These are phyloP conservation scores for Delitschia confertaspora DNA, from an alignment of 495 filamentous ascomycete genomes.

Conservation along the genomic window DNA sequence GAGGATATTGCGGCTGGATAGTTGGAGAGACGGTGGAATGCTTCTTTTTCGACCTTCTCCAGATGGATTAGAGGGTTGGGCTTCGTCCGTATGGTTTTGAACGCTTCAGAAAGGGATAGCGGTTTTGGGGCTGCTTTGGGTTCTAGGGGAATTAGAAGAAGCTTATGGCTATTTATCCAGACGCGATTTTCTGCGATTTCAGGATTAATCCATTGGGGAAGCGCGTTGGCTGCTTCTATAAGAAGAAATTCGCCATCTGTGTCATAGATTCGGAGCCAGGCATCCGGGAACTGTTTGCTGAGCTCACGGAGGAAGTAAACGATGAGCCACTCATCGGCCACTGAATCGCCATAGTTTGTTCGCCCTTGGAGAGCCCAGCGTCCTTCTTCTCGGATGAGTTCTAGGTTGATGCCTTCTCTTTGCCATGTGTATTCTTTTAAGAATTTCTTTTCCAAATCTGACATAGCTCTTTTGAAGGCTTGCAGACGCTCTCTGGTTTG, in stretches of 20 bases:
- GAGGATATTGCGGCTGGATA: conserved; percentile 67
- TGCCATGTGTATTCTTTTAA: conserved; percentile 93
- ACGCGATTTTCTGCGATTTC: conserved; percentile 74
- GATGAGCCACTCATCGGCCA: conserved; percentile 96
- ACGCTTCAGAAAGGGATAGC: conserved; percentile 52
- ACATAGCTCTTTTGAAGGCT: conserved; percentile 58
- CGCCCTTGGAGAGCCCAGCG: conserved; percentile 48
- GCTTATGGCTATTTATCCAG: conserved; percentile 53
- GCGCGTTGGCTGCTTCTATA: conserved; percentile 80
- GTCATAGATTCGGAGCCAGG: conserved; percentile 79
- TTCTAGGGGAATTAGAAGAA: conserved; percentile 62
- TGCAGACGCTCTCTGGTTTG: conserved; percentile 55
- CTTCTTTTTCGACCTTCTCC: conserved; percentile 69
- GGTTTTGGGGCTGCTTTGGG: conserved; percentile 34
- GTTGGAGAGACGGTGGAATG: conserved; percentile 74
- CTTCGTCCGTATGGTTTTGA: conserved; percentile 45
- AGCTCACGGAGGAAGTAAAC: conserved; percentile 84
- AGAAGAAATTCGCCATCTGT: conserved; percentile 92
- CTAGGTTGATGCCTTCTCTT: conserved; percentile 62
- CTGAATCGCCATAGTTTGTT: conserved; percentile 82
- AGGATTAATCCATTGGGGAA: conserved; percentile 86
- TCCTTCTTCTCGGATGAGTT: conserved; percentile 53
- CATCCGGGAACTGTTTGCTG: conserved; percentile 58
- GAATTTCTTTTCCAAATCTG: conserved; percentile 50
- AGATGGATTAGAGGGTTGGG: conserved; percentile 53